A percentile compares a stretch with the other conserved stretches of the same genome.
Evolutionary conservation across 1,284 basidiomycete species (phyloP).

Genomic region (Fomitopsis pinicola): DNA sequence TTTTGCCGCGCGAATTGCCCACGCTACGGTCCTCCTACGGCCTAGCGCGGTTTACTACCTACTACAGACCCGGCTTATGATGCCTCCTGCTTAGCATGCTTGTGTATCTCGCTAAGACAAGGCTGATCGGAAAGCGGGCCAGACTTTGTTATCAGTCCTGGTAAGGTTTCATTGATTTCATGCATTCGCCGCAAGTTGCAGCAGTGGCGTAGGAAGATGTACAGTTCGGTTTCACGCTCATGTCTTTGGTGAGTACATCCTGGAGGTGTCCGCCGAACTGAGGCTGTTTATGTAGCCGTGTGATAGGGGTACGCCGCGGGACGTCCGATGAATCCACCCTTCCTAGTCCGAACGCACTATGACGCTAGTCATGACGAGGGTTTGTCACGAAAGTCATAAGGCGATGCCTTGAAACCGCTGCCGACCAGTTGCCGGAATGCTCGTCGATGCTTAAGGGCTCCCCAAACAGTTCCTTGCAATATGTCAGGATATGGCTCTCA

Average conservation of each 20-base stretch:
- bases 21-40: constrained; percentile 8
- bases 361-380: neutral
- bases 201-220: no score
- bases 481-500: neutral
- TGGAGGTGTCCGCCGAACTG: no score
- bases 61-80: neutral
- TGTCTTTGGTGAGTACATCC: no score
- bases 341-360: neutral
- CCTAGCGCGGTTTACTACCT: neutral
- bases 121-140: neutral
- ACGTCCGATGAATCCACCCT: neutral
- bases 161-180: neutral
- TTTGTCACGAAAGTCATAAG: neutral
- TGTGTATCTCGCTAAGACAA: neutral
- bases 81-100: neutral
- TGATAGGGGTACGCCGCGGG: neutral
- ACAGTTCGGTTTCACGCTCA: no score
- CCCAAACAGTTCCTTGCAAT: neutral
- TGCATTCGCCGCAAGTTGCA: no score
- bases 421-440: neutral
- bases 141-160: neutral
- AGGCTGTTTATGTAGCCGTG: no score
- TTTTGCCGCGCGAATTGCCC: constrained; percentile 8
- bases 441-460: neutral
- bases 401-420: neutral